Conservation (phyloP, 306 rosid genomes). For the Ormosia emarginata region DNA sequence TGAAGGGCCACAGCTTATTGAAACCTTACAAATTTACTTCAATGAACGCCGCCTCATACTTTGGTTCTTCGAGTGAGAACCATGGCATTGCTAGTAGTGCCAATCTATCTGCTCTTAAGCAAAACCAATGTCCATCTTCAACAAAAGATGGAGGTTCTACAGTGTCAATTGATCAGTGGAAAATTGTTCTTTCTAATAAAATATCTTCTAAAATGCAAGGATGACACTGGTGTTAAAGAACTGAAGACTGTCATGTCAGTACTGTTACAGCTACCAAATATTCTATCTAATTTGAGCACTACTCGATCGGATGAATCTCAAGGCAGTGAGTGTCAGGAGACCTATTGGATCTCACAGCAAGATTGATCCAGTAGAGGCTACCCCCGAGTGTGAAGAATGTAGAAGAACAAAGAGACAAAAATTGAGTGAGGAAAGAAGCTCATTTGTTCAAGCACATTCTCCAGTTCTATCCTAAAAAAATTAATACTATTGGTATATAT, state of each 20-base stretch:
- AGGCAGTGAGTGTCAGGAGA: constrained; percentile 54
- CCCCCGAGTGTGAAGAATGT: constrained; percentile 96
- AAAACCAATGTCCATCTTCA: constrained; percentile 29
- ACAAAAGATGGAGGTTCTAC: constrained; percentile 43
- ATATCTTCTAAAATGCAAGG: constrained; percentile 42
- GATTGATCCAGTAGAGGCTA: constrained; percentile 60
- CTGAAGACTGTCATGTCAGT: constrained; percentile 63
- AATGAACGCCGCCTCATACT: constrained; percentile 82
- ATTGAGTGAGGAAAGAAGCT: constrained; percentile 65
- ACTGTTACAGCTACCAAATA: constrained; percentile 64
- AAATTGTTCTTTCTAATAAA: constrained; percentile 29
- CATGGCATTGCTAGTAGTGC: constrained; percentile 28
- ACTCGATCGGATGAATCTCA: constrained; percentile 55
- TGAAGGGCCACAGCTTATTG: constrained; percentile 56
- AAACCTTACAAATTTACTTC: constrained; percentile 59
- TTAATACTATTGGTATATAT: too few relatives aligned
- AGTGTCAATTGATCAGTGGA: constrained; percentile 45
- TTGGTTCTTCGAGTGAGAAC: constrained; percentile 37
- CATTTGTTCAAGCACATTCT: constrained; percentile 43
- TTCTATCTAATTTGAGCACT: constrained; percentile 32
- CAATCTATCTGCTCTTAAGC: constrained; percentile 40
- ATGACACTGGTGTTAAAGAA: constrained; percentile 57
- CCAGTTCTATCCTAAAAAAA: constrained; percentile 43
- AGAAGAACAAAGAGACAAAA: constrained; percentile 79
- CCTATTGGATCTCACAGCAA: constrained; percentile 49